Evolutionary conservation across 768 basidiomycete species (phyloP).

Genomic region (Podaxis sp.): DNA sequence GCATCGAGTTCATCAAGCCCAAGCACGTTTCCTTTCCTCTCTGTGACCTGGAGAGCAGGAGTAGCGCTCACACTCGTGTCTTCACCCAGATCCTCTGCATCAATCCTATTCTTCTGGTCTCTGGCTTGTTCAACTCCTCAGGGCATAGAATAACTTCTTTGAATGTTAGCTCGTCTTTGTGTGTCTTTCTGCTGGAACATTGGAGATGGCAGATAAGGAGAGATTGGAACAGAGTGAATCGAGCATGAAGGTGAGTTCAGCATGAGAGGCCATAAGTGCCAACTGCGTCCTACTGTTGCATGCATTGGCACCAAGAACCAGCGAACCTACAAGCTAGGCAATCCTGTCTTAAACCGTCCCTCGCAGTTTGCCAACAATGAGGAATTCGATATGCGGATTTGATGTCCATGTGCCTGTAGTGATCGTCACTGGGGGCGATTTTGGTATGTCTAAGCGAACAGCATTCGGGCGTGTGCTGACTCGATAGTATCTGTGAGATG

Average conservation of each 20-base stretch:
- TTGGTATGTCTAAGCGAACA: too few species aligned
- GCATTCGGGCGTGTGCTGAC: too few species aligned
- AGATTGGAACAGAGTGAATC: slow-evolving; percentile 98
- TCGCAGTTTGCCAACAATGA: too few species aligned
- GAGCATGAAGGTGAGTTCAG: slow-evolving; percentile 92
- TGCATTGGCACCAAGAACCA: slow-evolving; percentile 83
- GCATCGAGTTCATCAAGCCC: slow-evolving; percentile 49
- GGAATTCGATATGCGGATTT: too few species aligned
- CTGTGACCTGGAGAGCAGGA: slow-evolving; percentile 43
- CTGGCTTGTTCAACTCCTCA: slow-evolving; percentile 74
- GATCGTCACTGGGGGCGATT: too few species aligned
- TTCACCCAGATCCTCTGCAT: slow-evolving; percentile 43
- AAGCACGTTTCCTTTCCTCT: slow-evolving; percentile 38
- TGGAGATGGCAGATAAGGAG: slow-evolving; percentile 59
- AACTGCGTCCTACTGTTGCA: slow-evolving; percentile 88
- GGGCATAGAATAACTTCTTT: slow-evolving; percentile 80
- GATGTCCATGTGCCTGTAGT: too few species aligned
- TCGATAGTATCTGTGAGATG: too few species aligned
- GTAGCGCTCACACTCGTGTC: slow-evolving; percentile 51
- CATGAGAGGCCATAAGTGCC: slow-evolving; percentile 69
- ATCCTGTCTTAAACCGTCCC: too few species aligned
- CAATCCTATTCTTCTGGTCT: slow-evolving; percentile 69
- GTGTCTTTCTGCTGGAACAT: slow-evolving; percentile 60
- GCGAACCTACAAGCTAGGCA: too few species aligned
- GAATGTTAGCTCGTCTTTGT: slow-evolving; percentile 69